These are phyloP conservation scores for Diaporthe longicolla DNA, from an alignment of 2,329 filamentous ascomycete genomes.

Conservation along the genomic window DNA sequence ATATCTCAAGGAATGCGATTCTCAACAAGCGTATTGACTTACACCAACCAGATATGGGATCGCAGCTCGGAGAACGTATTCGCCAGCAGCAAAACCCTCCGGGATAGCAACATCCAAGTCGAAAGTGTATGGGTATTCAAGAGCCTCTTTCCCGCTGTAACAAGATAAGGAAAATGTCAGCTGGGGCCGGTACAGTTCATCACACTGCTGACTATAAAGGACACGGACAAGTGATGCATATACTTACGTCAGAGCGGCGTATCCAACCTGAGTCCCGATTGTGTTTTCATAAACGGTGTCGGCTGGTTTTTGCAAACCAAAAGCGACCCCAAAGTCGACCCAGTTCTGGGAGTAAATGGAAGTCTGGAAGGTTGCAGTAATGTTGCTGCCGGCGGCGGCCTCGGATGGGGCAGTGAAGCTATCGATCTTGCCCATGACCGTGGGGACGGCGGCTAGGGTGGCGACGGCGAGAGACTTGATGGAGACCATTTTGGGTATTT, in stretches of 20 bases:
- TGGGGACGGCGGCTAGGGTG: slow-evolving; percentile 45
- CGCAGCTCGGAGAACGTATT: slow-evolving; percentile 36
- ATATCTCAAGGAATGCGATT: too few relatives aligned
- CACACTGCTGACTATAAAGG: neutral
- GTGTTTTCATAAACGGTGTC: slow-evolving; percentile 43
- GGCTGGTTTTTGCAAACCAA: slow-evolving; percentile 46
- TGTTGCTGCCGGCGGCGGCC: slow-evolving; percentile 46
- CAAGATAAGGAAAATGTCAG: neutral
- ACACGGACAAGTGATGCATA: neutral
- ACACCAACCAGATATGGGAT: slow-evolving; percentile 37
- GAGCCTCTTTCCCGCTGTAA: slow-evolving; percentile 32
- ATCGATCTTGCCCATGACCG: slow-evolving; percentile 47
- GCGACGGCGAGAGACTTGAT: slow-evolving; percentile 44
- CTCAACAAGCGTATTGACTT: neutral
- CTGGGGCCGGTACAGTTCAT: neutral
- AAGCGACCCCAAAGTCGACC: slow-evolving; percentile 52
- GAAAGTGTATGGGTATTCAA: slow-evolving; percentile 38
- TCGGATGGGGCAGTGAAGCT: slow-evolving; percentile 46
- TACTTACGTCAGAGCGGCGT: slow-evolving; percentile 44
- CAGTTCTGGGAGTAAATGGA: slow-evolving; percentile 53
- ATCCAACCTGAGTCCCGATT: slow-evolving; percentile 50
- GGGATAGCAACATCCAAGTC: slow-evolving; percentile 23
- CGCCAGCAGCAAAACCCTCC: slow-evolving; percentile 18
- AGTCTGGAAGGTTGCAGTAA: slow-evolving; percentile 48
- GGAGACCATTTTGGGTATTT: slow-evolving; percentile 38